A percentile compares a stretch with the other conserved stretches of the same genome.
These are phyloP conservation scores for Cicer arietinum DNA, from an alignment of 306 rosid species.

Conservation along the genomic window DNA sequence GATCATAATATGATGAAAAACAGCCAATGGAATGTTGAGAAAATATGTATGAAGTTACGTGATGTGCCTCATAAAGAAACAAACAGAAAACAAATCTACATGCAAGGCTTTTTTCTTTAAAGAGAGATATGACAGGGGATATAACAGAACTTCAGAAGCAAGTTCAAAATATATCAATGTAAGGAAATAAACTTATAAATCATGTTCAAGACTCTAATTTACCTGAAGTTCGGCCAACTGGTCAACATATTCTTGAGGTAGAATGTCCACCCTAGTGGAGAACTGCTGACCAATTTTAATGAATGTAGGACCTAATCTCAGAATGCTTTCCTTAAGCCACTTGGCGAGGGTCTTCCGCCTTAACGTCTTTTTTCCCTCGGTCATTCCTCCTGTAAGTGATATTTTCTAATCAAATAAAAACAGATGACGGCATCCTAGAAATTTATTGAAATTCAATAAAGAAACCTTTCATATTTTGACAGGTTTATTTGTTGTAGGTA, in stretches of 20 bases:
- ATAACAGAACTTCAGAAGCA: constrained; percentile 30
- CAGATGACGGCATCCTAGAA: constrained; percentile 7
- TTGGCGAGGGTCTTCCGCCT: constrained; percentile 90
- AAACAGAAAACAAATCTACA: constrained; percentile 14
- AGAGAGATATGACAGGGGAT: constrained; percentile 12
- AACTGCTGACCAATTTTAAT: constrained; percentile 99
- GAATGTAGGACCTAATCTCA: constrained; percentile 97
- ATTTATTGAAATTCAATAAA: constrained; percentile 29
- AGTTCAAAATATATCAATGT: constrained; percentile 29
- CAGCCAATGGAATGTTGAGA: constrained; percentile 12
- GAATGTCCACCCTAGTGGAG: constrained; percentile 99
- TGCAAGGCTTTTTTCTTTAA: neutral
- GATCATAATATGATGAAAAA: constrained; percentile 6
- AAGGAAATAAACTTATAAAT: constrained; percentile 35
- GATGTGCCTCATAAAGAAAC: neutral
- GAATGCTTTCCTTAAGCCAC: constrained; percentile 96
- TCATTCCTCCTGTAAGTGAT: constrained; percentile 77
- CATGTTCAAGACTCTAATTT: constrained; percentile 34
- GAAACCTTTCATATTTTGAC: neutral
- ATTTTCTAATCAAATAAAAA: constrained; percentile 37
- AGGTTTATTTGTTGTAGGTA: neutral
- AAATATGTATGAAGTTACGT: neutral
- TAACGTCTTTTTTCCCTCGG: constrained; percentile 71
- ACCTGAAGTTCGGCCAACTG: constrained; percentile 99
- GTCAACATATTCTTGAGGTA: constrained; percentile 96